A percentile compares a stretch with the other conserved stretches of the same genome.
These are phyloP conservation scores for Nothophoma quercina DNA, from an alignment of 2,329 filamentous ascomycete genomes.

Conservation along the genomic window DNA sequence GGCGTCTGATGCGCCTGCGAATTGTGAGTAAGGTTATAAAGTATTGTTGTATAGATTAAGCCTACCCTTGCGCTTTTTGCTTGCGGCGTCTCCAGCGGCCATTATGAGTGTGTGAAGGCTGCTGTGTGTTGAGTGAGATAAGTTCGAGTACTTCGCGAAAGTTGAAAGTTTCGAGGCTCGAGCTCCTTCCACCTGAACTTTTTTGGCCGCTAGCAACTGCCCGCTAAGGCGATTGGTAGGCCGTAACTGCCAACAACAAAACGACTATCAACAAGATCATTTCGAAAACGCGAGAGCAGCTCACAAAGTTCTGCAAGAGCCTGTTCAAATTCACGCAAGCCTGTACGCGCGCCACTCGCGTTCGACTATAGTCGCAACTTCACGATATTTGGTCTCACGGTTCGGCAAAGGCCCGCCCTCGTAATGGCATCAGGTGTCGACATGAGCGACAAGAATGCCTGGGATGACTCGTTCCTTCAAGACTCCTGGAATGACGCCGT, in stretches of 20 bases:
- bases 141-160: slow-evolving; percentile 26
- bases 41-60: background rate
- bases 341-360: no score
- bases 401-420: background rate
- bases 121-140: slow-evolving; percentile 17
- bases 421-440: slow-evolving; percentile 37
- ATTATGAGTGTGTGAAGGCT: slow-evolving; percentile 49
- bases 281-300: no score
- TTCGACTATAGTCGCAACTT: no score
- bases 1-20: slow-evolving; percentile 42
- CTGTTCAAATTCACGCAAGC: no score
- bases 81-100: slow-evolving; percentile 60
- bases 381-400: background rate
- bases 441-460: slow-evolving; percentile 43
- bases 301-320: no score
- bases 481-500: slow-evolving; percentile 47
- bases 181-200: slow-evolving; percentile 39
- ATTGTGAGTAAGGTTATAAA: slow-evolving; percentile 17
- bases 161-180: slow-evolving; percentile 43
- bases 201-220: slow-evolving; percentile 39
- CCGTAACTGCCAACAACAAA: slow-evolving; percentile 9
- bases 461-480: slow-evolving; percentile 49
- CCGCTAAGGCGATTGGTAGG: slow-evolving; percentile 23
- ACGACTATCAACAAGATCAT: background rate
- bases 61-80: slow-evolving; percentile 64